A percentile compares a stretch with the other conserved stretches of the same genome.
Evolutionary conservation across 306 rosid species (phyloP).

Genomic region (Quercus glauca): DNA sequence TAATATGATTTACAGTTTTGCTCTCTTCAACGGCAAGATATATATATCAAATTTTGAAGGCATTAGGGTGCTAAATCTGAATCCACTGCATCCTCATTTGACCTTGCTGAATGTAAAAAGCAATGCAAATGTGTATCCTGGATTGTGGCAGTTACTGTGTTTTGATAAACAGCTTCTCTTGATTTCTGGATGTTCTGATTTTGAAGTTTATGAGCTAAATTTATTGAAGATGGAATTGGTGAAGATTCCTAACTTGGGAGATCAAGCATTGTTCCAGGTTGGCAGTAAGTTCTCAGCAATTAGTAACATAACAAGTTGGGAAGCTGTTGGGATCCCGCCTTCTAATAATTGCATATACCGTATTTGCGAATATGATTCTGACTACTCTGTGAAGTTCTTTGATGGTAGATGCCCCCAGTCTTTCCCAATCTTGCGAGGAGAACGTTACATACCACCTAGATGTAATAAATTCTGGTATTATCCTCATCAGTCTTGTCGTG

Average conservation of each 20-base stretch:
- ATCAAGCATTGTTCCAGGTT: background rate
- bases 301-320: background rate
- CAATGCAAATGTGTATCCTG: background rate
- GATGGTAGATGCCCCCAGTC: too few species aligned
- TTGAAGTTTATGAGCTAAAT: background rate
- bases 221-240: background rate
- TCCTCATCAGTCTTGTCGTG: background rate
- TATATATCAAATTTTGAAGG: background rate
- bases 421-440: background rate
- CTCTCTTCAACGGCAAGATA: background rate
- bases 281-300: background rate
- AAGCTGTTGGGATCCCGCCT: background rate
- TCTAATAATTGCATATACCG: background rate
- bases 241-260: background rate
- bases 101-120: background rate
- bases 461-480: background rate
- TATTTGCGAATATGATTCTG: too few species aligned
- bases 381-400: too few species aligned
- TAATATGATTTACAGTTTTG: background rate
- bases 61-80: background rate
- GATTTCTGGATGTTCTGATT: background rate
- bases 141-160: background rate
- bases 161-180: background rate
- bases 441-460: background rate
- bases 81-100: background rate